These are phyloP conservation scores for Wilcoxina mikolae DNA, from an alignment of 495 filamentous ascomycete species.

Conservation along the genomic window DNA sequence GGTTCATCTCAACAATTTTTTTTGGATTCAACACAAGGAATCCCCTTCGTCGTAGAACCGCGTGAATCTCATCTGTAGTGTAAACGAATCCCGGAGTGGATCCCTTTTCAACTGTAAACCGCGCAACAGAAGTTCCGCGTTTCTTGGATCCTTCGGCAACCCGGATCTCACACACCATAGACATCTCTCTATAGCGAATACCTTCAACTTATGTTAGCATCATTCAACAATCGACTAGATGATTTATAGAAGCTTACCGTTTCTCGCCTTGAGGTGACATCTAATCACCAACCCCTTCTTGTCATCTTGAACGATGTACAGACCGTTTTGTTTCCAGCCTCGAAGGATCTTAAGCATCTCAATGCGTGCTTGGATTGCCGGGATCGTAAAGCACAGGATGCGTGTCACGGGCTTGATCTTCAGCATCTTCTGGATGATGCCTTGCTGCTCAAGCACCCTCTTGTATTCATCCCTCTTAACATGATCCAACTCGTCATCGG, in stretches of 20 bases:
- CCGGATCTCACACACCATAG: constrained; percentile 70
- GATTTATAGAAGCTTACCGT: no score
- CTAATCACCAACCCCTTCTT: constrained; percentile 58
- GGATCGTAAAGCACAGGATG: constrained; percentile 56
- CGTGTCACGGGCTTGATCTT: constrained; percentile 68
- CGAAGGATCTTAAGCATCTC: constrained; percentile 58
- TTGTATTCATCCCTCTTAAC: constrained; percentile 18
- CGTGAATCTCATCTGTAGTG: no score
- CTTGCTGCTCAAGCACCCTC: constrained; percentile 39
- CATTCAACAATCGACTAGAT: no score
- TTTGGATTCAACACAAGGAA: no score
- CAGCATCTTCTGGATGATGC: constrained; percentile 77
- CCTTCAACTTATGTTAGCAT: no score
- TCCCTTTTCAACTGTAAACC: constrained; percentile 75
- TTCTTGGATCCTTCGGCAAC: constrained; percentile 67
- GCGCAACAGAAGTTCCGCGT: constrained; percentile 50
- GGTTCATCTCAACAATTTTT: no score
- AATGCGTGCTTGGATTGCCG: constrained; percentile 52
- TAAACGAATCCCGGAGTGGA: no score
- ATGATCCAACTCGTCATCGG: background rate
- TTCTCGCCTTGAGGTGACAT: no score
- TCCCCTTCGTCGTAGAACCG: no score
- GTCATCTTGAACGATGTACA: constrained; percentile 59
- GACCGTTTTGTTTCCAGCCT: constrained; percentile 66
- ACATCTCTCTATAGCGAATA: no score